phyloP scores from a whole-genome alignment of 306 rosid species.

The Comarum palustre region DNA sequence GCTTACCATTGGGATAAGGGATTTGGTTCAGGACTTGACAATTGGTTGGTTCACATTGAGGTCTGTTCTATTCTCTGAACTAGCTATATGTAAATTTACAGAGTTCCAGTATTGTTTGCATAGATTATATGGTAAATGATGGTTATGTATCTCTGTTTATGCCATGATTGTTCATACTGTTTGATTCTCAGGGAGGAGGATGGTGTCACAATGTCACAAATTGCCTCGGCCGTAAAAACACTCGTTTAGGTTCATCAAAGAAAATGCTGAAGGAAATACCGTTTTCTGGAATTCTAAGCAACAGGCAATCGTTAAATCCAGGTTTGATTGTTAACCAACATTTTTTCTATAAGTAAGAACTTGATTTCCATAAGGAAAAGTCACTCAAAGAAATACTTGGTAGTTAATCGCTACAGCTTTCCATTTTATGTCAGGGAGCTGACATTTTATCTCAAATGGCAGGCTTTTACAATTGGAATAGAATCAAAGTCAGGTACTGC shows the following conservation, averaged over 20 bases:
- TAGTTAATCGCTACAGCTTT: neutral
- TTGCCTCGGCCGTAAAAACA: conserved; percentile 69
- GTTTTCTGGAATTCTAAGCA: conserved; percentile 70
- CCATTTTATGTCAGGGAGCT: conserved; percentile 9
- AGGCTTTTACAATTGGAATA: conserved; percentile 91
- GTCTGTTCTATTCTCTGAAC: conserved; percentile 42
- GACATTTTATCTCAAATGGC: conserved; percentile 19
- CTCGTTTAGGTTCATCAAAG: conserved; percentile 81
- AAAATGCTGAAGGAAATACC: conserved; percentile 57
- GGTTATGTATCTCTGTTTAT: neutral
- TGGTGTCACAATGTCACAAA: conserved; percentile 92
- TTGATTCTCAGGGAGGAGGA: conserved; percentile 77
- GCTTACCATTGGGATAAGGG: conserved; percentile 85
- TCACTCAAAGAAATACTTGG: neutral
- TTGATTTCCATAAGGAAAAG: neutral
- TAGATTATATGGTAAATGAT: neutral
- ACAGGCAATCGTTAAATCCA: conserved; percentile 57
- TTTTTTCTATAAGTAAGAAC: neutral
- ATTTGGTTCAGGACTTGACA: conserved; percentile 70
- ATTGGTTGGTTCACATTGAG: conserved; percentile 82
- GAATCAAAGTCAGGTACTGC: conserved; percentile 84
- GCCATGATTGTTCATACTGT: neutral
- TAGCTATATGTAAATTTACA: neutral
- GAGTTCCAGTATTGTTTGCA: neutral
- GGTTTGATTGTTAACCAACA: conserved; percentile 37